phyloP scores from a whole-genome alignment of 176 grass and related monocot species.

The Oryza officinalis region DNA sequence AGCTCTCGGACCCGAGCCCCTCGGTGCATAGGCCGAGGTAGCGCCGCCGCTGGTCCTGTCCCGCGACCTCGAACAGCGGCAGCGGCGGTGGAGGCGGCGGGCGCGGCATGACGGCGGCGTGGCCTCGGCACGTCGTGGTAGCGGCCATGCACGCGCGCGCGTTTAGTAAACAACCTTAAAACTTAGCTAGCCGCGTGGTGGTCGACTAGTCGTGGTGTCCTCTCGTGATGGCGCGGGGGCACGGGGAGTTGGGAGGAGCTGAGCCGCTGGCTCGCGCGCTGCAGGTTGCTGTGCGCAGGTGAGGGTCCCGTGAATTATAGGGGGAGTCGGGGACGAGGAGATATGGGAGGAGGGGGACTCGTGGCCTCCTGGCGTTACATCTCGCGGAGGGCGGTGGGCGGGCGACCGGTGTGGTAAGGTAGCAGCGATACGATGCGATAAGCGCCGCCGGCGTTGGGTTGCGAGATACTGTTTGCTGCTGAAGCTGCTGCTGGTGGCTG shows the following conservation, averaged over 20 bases:
- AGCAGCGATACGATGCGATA: neutral
- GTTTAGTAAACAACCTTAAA: no score
- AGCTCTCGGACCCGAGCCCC: slow-evolving; percentile 78
- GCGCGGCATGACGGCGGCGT: neutral
- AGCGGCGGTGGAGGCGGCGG: neutral
- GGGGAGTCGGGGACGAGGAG: neutral
- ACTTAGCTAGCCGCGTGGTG: no score
- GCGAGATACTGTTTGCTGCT: slow-evolving; percentile 6
- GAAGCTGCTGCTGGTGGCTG: neutral
- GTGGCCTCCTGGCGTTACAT: slow-evolving; percentile 18
- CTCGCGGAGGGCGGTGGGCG: slow-evolving; percentile 6
- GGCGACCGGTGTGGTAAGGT: neutral
- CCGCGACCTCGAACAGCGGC: neutral
- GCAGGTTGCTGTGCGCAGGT: no score
- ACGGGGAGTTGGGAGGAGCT: neutral
- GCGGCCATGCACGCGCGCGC: slow-evolving; percentile 33
- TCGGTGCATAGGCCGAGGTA: slow-evolving; percentile 65
- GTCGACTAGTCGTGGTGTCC: neutral
- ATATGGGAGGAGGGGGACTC: slow-evolving; percentile 9
- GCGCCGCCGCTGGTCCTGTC: slow-evolving; percentile 11
- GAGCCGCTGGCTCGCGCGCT: neutral
- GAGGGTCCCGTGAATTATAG: slow-evolving; percentile 17
- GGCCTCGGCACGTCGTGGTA: neutral
- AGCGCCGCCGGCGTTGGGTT: slow-evolving; percentile 10
- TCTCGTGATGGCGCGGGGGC: no score